Evolutionary conservation across 2,329 filamentous ascomycete genomes (phyloP).

Genomic region (Pseudocercospora fuligena): DNA sequence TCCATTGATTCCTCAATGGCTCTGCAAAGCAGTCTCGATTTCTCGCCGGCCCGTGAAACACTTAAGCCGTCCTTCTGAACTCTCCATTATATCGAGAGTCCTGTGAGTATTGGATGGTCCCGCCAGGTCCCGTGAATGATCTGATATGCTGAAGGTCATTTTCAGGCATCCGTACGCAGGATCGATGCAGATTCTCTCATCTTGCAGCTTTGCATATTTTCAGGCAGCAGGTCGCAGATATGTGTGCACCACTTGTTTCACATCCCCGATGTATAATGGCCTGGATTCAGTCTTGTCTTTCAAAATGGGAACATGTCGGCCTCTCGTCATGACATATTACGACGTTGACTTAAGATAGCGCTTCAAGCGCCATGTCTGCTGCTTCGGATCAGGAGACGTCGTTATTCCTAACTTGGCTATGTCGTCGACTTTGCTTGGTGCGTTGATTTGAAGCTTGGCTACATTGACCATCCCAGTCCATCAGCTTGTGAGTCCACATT

Average conservation of each 20-base stretch:
- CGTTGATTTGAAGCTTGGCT: not conserved
- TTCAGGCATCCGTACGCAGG: no score
- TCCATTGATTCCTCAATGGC: not conserved
- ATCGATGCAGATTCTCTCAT: not conserved
- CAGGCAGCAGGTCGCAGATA: not conserved
- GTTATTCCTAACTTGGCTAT: not conserved
- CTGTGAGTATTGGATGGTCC: no score
- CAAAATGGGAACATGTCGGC: not conserved
- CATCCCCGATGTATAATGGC: not conserved
- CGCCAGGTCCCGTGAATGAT: no score
- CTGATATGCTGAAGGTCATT: no score
- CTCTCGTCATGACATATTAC: not conserved
- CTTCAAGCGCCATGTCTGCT: not conserved
- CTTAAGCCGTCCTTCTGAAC: no score
- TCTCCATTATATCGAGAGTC: no score
- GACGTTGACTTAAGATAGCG: not conserved
- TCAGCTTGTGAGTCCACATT: not conserved
- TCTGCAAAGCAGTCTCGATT: not conserved
- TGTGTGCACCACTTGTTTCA: not conserved
- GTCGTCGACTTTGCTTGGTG: not conserved
- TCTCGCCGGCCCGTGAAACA: not conserved
- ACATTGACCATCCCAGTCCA: not conserved
- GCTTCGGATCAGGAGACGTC: not conserved
- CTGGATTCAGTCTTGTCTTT: not conserved
- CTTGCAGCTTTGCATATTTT: not conserved